Base-by-base conservation (phyloP, 441 rosid genomes). In the Lepidium campestre region DNA sequence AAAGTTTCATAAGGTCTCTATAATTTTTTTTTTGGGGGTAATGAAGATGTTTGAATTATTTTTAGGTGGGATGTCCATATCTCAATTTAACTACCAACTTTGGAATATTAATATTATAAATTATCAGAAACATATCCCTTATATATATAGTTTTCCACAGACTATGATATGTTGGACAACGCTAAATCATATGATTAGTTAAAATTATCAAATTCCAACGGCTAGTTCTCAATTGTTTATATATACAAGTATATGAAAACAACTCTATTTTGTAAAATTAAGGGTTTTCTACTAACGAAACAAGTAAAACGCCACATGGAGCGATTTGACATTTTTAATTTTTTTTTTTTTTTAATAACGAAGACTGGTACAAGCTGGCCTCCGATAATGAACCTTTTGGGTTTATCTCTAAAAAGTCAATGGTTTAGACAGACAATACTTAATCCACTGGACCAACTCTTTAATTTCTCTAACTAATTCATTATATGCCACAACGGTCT, bases 291-390 rank as follows among this genome's bases (percentile, higher is more conserved):
- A 15, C 23, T n/a, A 41, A 27, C 19, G 32, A 65, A 15, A 8
- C 23, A 34, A 39, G 45, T 36, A 46, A 47, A 20, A 57, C 12
- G 67, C 42, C 66, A 58, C 67, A 65, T 58, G 62, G 67, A 41
- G 48, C 34, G 47, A 65, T 44, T 23, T 34, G 56, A 41, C 32
- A 64, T 3, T 31, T 64, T 27, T 2, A 62, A 7, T 10, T 34
- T 31, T 42, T 5, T 5, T 23, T 36, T 29, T 25, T 18, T 63
- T 18, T 29, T 9, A 55, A 20, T 37, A 14, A 31, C 36, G 6
- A 10, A 65, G 57, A 44, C 22, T 72, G 71, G 71, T 50, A 72
- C 62, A 50, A 72, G 76, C 76, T 72, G 71, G 76, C 76, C 62
- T 41, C 49, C 23, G 71, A 66, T 58, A 35, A 37, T 56, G 41